A percentile compares a stretch with the other conserved stretches of the same genome.
Evolutionary conservation across 2,329 filamentous ascomycete species (phyloP).

Genomic region (Aspergillaceae sp.): DNA sequence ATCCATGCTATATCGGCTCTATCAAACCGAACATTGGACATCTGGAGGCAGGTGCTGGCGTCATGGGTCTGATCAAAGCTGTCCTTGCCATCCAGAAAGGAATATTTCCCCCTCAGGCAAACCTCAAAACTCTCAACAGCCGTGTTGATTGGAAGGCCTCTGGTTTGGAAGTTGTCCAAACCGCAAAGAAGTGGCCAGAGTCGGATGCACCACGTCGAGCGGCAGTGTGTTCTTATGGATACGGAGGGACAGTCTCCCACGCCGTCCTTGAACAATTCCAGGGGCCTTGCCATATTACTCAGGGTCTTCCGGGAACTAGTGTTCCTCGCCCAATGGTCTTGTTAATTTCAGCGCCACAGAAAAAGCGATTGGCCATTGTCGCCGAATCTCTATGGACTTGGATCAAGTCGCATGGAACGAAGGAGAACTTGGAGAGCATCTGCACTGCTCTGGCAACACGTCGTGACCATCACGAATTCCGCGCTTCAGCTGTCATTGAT

Average conservation of each 20-base stretch:
- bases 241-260: constrained; percentile 29
- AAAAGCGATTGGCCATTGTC: constrained; percentile 18
- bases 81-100: constrained; percentile 17
- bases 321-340: constrained; percentile 10
- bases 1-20: constrained; percentile 21
- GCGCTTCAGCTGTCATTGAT: constrained; percentile 17
- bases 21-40: constrained; percentile 27
- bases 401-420: constrained; percentile 13
- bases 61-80: constrained; percentile 19
- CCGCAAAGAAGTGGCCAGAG: constrained; percentile 13
- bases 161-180: constrained; percentile 15
- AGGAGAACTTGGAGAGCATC: constrained; percentile 12
- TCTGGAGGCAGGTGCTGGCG: constrained; percentile 22
- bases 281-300: neutral
- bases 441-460: constrained; percentile 21
- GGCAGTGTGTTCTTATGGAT: constrained; percentile 26
- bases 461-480: constrained; percentile 26
- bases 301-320: neutral
- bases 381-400: constrained; percentile 17
- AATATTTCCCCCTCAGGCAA: constrained; percentile 23
- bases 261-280: constrained; percentile 20
- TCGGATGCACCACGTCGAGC: constrained; percentile 13
- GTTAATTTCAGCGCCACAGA: constrained; percentile 24
- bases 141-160: constrained; percentile 22
- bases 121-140: constrained; percentile 25